A percentile compares a stretch with the other conserved stretches of the same genome.
Conservation (phyloP, 2,329 filamentous ascomycete species). For the Chrysosphaeria jannelii region DNA sequence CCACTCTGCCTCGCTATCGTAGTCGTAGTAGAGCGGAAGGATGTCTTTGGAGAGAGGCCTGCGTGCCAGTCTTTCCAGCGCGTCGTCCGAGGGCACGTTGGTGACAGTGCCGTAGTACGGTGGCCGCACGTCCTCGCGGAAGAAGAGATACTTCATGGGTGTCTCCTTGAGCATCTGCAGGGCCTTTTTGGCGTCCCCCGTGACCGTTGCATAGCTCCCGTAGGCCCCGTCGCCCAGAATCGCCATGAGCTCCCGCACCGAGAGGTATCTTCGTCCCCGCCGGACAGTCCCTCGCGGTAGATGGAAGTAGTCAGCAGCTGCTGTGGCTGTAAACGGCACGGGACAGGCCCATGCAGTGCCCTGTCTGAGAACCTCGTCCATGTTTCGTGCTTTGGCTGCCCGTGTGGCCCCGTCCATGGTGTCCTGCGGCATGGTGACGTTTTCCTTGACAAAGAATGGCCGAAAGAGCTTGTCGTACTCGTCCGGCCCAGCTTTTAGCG, state of each 20-base stretch:
- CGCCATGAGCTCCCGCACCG: constrained; percentile 30
- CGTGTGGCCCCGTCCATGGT: constrained; percentile 26
- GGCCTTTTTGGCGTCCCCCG: constrained; percentile 10
- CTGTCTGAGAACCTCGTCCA: constrained; percentile 22
- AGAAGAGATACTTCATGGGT: constrained; percentile 30
- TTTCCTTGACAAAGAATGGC: constrained; percentile 48
- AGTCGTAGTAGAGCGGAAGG: constrained; percentile 49
- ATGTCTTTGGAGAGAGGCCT: constrained; percentile 18
- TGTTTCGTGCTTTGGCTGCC: constrained; percentile 16
- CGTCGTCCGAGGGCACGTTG: constrained; percentile 19
- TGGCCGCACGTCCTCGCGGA: constrained; percentile 33
- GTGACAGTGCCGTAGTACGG: constrained; percentile 48
- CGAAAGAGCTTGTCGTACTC: constrained; percentile 45
- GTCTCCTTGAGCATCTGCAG: constrained; percentile 18
- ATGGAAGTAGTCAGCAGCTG: constrained; percentile 16
- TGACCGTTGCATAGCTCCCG: constrained; percentile 9
- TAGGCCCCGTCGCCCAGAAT: constrained; percentile 6
- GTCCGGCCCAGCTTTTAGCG: too few species aligned
- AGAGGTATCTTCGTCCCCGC: constrained; percentile 7
- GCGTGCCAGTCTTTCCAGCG: constrained; percentile 19
- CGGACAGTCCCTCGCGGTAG: constrained; percentile 11
- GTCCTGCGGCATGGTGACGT: constrained; percentile 37
- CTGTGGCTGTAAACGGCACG: constrained; percentile 9
- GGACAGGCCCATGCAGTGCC: constrained; percentile 12
- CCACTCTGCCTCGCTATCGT: constrained; percentile 71